Conservation (phyloP, 2,329 filamentous ascomycete genomes). For the Ophiostoma fasciatum region DNA sequence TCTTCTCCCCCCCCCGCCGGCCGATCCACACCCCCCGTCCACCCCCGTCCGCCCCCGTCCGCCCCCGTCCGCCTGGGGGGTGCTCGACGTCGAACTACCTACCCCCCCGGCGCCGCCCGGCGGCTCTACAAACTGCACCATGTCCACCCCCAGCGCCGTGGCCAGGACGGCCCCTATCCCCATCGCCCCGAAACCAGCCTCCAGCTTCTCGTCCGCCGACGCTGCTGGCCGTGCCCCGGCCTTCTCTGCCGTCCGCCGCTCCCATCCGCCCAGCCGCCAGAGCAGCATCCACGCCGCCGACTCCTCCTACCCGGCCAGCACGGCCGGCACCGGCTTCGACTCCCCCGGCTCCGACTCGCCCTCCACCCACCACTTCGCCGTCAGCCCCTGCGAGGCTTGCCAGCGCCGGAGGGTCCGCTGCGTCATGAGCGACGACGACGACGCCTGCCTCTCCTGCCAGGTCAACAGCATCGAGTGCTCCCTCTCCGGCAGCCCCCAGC, state of each 20-base stretch:
- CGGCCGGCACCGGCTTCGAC: slow-evolving; percentile 35
- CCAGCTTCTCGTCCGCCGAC: slow-evolving; percentile 21
- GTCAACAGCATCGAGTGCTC: slow-evolving; percentile 68
- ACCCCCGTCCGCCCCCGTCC: not conserved
- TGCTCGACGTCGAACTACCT: no score
- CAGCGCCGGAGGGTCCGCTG: slow-evolving; percentile 60
- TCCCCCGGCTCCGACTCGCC: slow-evolving; percentile 36
- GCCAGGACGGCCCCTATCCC: slow-evolving; percentile 49
- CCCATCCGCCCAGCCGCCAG: slow-evolving; percentile 28
- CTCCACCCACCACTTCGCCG: slow-evolving; percentile 25
- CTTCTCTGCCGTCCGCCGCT: slow-evolving; percentile 9
- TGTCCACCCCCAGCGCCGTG: slow-evolving; percentile 39
- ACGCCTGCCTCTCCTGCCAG: slow-evolving; percentile 63
- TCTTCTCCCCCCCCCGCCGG: no score
- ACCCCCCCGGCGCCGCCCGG: no score
- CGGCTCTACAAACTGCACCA: slow-evolving; percentile 17
- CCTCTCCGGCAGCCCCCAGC: slow-evolving; percentile 59
- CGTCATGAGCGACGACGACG: slow-evolving; percentile 58
- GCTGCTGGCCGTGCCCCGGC: slow-evolving; percentile 11
- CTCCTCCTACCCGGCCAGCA: slow-evolving; percentile 32
- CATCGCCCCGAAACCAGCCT: slow-evolving; percentile 43
- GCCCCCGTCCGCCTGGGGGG: no score
- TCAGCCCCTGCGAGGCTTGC: slow-evolving; percentile 57
- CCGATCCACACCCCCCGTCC: not conserved
- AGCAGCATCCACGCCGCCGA: slow-evolving; percentile 35